A percentile compares a stretch with the other conserved stretches of the same genome.
Conservation (phyloP, 176 grass and related monocot species). For the Saccharum officinarum region DNA sequence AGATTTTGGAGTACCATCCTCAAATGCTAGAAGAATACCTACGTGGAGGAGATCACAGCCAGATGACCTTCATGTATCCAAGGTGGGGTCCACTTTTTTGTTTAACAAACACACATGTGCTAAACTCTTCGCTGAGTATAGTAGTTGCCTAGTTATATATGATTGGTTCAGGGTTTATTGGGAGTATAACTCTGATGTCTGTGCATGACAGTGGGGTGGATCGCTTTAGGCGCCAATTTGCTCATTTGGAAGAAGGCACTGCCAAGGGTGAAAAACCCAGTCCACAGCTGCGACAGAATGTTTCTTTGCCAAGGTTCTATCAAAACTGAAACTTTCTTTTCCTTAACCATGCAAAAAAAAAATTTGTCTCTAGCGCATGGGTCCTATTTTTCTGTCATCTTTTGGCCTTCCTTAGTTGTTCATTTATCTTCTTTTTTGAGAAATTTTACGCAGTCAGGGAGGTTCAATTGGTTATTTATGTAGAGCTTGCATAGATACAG, state of each 20-base stretch:
- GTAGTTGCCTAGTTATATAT: conserved; percentile 24
- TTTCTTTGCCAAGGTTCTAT: conserved; percentile 82
- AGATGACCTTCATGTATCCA: conserved; percentile 96
- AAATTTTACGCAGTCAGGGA: neutral
- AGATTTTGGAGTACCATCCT: conserved; percentile 99
- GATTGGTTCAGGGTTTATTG: conserved; percentile 12
- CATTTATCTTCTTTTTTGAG: neutral
- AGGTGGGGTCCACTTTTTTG: conserved; percentile 54
- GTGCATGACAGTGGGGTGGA: conserved; percentile 78
- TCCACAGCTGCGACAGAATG: conserved; percentile 78
- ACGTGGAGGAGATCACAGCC: conserved; percentile 74
- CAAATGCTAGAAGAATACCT: conserved; percentile 97
- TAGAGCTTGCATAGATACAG: neutral
- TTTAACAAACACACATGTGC: conserved; percentile 6
- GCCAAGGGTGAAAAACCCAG: conserved; percentile 71
- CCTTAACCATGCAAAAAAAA: neutral
- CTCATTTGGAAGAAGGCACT: conserved; percentile 93
- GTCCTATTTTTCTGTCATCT: neutral
- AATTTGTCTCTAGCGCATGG: neutral
- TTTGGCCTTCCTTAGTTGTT: neutral
- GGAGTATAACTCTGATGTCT: conserved; percentile 21
- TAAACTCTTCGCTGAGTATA: conserved; percentile 4
- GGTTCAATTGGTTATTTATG: neutral
- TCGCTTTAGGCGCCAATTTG: conserved; percentile 93
- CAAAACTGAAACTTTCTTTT: conserved; percentile 16